A percentile compares a stretch with the other conserved stretches of the same genome.
These are phyloP conservation scores for Hypoxylon perforatum DNA, from an alignment of 495 filamentous ascomycete genomes.

Conservation along the genomic window DNA sequence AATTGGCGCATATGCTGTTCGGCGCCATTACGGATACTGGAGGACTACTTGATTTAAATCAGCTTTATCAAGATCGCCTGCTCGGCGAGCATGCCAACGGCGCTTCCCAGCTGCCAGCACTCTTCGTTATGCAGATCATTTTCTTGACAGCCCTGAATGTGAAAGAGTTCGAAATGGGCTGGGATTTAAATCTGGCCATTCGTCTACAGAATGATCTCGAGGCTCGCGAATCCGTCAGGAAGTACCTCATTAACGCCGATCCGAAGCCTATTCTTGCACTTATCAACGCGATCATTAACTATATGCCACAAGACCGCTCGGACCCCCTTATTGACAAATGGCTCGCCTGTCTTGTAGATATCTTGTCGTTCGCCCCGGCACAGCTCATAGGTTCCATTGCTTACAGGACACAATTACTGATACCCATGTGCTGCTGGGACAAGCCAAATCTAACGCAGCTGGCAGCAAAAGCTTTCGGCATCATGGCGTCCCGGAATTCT, in stretches of 20 bases:
- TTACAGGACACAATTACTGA: constrained; percentile 59
- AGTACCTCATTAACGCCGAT: constrained; percentile 47
- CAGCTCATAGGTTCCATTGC: constrained; percentile 62
- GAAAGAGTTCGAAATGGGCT: constrained; percentile 78
- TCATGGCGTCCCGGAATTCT: constrained; percentile 67
- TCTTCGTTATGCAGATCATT: constrained; percentile 78
- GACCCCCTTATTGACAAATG: constrained; percentile 57
- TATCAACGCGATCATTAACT: constrained; percentile 45
- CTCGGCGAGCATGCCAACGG: constrained; percentile 58
- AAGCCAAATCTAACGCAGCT: constrained; percentile 69
- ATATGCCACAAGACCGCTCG: constrained; percentile 40
- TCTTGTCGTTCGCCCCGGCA: constrained; percentile 69
- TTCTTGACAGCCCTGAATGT: constrained; percentile 74
- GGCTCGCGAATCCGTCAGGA: constrained; percentile 67
- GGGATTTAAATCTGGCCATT: constrained; percentile 82
- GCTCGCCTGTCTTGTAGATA: constrained; percentile 70
- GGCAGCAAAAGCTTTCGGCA: constrained; percentile 78
- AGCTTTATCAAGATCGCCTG: constrained; percentile 38
- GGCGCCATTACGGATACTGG: constrained; percentile 25
- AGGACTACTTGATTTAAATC: constrained; percentile 40
- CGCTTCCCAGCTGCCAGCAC: constrained; percentile 71
- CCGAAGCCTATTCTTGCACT: constrained; percentile 38
- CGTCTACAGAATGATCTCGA: constrained; percentile 71
- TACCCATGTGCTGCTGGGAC: constrained; percentile 73
- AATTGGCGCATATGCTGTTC: constrained; percentile 60